Base-by-base conservation (phyloP, 2,329 filamentous ascomycete species). In the Penicillium corylophilum region DNA sequence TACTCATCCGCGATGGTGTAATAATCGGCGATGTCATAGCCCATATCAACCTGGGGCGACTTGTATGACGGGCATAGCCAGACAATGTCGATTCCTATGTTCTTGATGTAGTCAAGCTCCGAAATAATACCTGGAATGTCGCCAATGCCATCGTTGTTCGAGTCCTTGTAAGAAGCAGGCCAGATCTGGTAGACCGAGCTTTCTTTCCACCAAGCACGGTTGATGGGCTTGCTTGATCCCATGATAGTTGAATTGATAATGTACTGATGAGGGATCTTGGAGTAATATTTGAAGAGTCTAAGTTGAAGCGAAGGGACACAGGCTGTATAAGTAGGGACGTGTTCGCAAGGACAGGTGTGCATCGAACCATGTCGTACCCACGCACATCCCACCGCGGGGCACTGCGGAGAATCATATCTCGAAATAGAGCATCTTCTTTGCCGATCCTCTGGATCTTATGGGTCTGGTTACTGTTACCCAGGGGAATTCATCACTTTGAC, bases 91-190 rank as follows among this genome's bases (percentile, higher is more conserved):
- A 83, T 74, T 1, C 85, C 86, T 0, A 88, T 74, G 2, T 81
- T 74, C 46, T 81, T 76, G 44, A 88, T 74, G 62, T 88, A 85
- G 64, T 86, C 83, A 1, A 88, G 70, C 63, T 86, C 79, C 9
- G 81, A 82, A 12, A 84, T 82, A 46, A 88, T 82, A 12, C 85
- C 85, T 1, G 78, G 79, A 29, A 88, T 78, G 61, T 88, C 84
- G 2, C 85, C 85, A 73, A 83, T 81, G 35, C 86, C 85, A 54
- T 75, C 71, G 46, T 71, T 60, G 53, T 74, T 74, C 24, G 67
- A 71, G 55, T 82, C 79, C 48, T 79, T 78, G 65, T 81, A 84
- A 0, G 79, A 82, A 0, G 81, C 76, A 1, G 82, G 82, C 68
- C 82, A 84, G 59, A 84, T 80, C 59, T 84, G 81, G 62, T 84